A percentile compares a stretch with the other conserved stretches of the same genome.
These are phyloP conservation scores for Arthromyces matolae DNA, from an alignment of 768 basidiomycete species.

Conservation along the genomic window DNA sequence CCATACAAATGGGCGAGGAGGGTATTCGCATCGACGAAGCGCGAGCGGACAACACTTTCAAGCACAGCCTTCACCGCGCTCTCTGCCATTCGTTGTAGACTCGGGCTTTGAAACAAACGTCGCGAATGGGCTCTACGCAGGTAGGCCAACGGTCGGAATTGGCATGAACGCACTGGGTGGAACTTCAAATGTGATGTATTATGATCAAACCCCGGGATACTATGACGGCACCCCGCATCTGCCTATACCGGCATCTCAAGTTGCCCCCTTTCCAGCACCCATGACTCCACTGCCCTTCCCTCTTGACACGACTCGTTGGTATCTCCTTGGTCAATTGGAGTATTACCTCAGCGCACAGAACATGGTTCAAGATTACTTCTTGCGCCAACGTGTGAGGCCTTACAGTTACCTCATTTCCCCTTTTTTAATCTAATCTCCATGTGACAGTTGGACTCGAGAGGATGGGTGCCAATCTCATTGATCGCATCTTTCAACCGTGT, in stretches of 20 bases:
- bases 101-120: conserved; percentile 16
- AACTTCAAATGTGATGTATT: conserved; percentile 18
- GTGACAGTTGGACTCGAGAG: conserved; percentile 79
- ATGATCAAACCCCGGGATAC: background rate
- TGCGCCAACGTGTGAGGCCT: conserved; percentile 65
- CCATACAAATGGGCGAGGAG: conserved; percentile 28
- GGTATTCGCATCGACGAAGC: conserved; percentile 29
- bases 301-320: conserved; percentile 62
- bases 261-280: conserved; percentile 22
- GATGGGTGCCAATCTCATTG: conserved; percentile 81
- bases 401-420: conserved; percentile 1
- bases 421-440: background rate
- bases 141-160: conserved; percentile 10
- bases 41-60: conserved; percentile 22
- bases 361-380: conserved; percentile 80
- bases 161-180: background rate
- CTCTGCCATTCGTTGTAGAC: conserved; percentile 27
- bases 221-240: conserved; percentile 28
- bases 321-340: conserved; percentile 80
- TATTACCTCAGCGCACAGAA: conserved; percentile 92
- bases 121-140: background rate
- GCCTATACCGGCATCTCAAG: conserved; percentile 1
- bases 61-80: conserved; percentile 26
- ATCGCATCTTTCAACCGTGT: conserved; percentile 89
- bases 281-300: conserved; percentile 38